Evolutionary conservation across 495 filamentous ascomycete genomes (phyloP), one percentile per base, ranked within the genome.

Genomic region (Annulohypoxylon stygium): DNA sequence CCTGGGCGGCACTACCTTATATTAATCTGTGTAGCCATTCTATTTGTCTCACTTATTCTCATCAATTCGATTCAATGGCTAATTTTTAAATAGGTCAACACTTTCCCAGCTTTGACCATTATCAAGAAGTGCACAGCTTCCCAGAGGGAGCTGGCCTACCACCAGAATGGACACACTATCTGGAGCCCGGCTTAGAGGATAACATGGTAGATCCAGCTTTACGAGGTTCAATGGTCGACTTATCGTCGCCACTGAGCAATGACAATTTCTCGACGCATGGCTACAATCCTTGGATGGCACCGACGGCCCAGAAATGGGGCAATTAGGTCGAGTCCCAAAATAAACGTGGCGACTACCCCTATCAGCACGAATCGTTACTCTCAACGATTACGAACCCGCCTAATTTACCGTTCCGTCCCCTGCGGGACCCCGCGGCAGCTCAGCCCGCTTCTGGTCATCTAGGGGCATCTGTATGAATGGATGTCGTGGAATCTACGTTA

Each of bases 201-300:
- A 73, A 75, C 11, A 69, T 79, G 66, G 77, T 78, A 60, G 77
- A 79, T 54, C 77, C 77, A 25, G 73, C 69, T 7, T 60, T 79
- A 26, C 67, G 77, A 48, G 65, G 67, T 53, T 75, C 77, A n/a
- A 79, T 79, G 67, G 65, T 70, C 47, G 73, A 75, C 9, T 57
- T 72, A 58, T 71, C 72, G 14, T 79, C 77, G 9, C 77, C 75
- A 39, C 51, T 79, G 58, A 45, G 65, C 6, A 71, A 70, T 45
- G 77, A 79, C 6, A 75, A 60, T 37, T 77, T 79, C 36, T 61
- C 72, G 37, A 41, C 59, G 9, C 77, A 79, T 33, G 57, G 63
- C 3, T 76, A 77, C 37, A 75, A 71, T 53, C 23, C 72, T 33
- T 79, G 77, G 77, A 75, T 79, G 75, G 71, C 77, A 43, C 63